Evolutionary conservation across 148 eudicot genomes (phyloP), one percentile per base, ranked within the genome.

Genomic region (Nepenthes mirabilis): DNA sequence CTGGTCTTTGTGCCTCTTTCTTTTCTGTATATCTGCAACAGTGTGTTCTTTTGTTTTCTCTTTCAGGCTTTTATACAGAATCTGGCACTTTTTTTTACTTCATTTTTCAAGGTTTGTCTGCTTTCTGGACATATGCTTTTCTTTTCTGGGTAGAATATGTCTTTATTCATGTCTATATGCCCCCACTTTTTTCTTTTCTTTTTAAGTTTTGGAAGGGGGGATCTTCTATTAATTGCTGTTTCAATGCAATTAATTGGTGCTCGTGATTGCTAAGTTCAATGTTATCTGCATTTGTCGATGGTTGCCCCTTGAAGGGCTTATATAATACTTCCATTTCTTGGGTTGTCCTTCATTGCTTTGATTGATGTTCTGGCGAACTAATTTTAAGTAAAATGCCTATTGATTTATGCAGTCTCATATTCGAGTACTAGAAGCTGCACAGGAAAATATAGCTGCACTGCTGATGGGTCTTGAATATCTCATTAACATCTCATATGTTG

Each of bases 1-100:
- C 4, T n/a, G 10, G 3, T 47, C 35, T 60, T 47, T 32, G 36
- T 9, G 52, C 32, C 34, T 47, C 36, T 60, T 43, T 33, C 11
- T 10, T 57, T 37, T 34, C 5, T 58, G n/a, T 5, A 11, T 37
- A 11, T 34, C 13, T 33, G 36, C 47, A 14, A 5, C 5, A 58
- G 9, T 58, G 32, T 37, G 36, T 49, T 36, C 48, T 11, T 34
- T 13, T 57, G 13, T 14, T 67, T 64, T 36, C 53, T 35, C 23
- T 67, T 49, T 54, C 89, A 93, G 99, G 95, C 97, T 62, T 93
- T 93, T 65, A 93, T 93, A 68, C 99, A 93, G 80, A 93, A 93
- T 59, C 68, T 93, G 75, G 97, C 97, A 1, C 81, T 93, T 54
- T 93, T 93, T 62, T 93, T 89, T 69, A 89, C 99, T 36, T 84